Conservation (phyloP, 148 eudicot species). For the Camellia sinensis region DNA sequence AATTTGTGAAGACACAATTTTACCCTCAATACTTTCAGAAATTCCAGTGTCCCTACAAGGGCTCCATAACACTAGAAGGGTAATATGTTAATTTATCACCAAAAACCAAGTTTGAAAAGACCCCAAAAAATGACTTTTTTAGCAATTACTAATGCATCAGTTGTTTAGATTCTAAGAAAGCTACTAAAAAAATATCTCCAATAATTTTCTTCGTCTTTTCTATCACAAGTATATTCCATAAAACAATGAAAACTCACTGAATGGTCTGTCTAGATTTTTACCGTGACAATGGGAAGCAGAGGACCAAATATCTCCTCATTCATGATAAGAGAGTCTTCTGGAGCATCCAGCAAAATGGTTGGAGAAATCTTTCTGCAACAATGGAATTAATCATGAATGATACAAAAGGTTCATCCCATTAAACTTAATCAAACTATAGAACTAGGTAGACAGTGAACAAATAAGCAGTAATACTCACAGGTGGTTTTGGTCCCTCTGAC, state of each 20-base stretch:
- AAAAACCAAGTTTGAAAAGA: too few species aligned
- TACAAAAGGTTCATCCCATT: neutral
- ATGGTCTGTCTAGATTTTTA: constrained; percentile 17
- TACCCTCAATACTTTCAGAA: too few species aligned
- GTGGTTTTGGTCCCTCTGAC: constrained; percentile 40
- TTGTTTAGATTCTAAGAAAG: too few species aligned
- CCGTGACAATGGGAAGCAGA: constrained; percentile 62
- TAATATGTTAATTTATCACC: too few species aligned
- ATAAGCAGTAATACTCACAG: constrained; percentile 34
- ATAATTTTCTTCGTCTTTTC: neutral
- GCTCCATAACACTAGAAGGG: too few species aligned
- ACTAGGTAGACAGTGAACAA: neutral
- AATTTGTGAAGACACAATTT: too few species aligned
- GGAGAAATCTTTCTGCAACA: constrained; percentile 58
- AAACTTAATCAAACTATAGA: neutral
- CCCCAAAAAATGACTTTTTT: too few species aligned
- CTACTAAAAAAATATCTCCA: neutral
- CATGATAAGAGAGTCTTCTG: constrained; percentile 59
- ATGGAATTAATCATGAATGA: neutral
- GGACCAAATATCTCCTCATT: constrained; percentile 73
- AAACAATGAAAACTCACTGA: neutral
- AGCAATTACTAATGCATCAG: too few species aligned
- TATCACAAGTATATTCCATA: neutral
- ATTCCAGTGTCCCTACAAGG: too few species aligned
- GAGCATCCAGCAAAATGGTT: constrained; percentile 54